A percentile compares a stretch with the other conserved stretches of the same genome.
Evolutionary conservation across 495 filamentous ascomycete species (phyloP).

Genomic region (Cercophora samala): DNA sequence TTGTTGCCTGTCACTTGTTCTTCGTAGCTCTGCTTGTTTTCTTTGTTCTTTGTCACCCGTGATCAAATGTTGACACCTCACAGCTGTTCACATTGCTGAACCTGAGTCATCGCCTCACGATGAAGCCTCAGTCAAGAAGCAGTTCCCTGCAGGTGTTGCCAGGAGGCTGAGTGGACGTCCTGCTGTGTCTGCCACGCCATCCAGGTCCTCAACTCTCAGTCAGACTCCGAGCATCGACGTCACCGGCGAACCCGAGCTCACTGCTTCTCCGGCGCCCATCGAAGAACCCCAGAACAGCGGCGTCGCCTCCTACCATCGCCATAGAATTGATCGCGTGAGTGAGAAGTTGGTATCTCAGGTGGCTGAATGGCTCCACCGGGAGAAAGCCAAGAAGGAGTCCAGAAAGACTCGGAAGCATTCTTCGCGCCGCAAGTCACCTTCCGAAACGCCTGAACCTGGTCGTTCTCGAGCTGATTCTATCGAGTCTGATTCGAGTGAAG

Average conservation of each 20-base stretch:
- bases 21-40: neutral
- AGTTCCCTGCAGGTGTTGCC: constrained; percentile 41
- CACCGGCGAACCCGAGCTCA: constrained; percentile 1
- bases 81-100: constrained; percentile 51
- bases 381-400: constrained; percentile 61
- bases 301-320: constrained; percentile 31
- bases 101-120: constrained; percentile 38
- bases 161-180: constrained; percentile 43
- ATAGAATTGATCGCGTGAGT: constrained; percentile 39
- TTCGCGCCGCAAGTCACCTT: constrained; percentile 31
- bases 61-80: constrained; percentile 21
- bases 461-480: constrained; percentile 41
- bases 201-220: constrained; percentile 38
- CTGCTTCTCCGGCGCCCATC: constrained; percentile 25
- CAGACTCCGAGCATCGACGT: constrained; percentile 28
- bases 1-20: neutral
- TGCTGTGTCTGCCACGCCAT: constrained; percentile 32
- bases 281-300: constrained; percentile 30
- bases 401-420: constrained; percentile 44
- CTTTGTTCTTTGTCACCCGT: constrained; percentile 5
- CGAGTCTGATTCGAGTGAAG: constrained; percentile 54
- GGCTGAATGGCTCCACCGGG: constrained; percentile 72
- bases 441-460: constrained; percentile 14
- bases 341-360: constrained; percentile 67
- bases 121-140: constrained; percentile 41